Conservation (phyloP, 768 basidiomycete genomes). For the Russula virescens region DNA sequence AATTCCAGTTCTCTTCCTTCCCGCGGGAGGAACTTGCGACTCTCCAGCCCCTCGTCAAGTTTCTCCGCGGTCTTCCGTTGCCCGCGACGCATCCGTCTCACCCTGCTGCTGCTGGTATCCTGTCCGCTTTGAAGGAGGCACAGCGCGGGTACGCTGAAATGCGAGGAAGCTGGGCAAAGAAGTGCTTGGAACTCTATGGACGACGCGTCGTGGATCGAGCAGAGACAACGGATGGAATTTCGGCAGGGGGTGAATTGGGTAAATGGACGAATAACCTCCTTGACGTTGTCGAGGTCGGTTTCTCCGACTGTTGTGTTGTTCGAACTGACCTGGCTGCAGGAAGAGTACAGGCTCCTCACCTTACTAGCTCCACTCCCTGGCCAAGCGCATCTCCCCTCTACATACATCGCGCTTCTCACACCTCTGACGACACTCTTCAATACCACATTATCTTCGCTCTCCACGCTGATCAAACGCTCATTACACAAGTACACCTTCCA, state of each 20-base stretch:
- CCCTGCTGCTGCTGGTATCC: conserved; percentile 61
- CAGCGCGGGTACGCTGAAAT: conserved; percentile 83
- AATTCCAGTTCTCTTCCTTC: conserved; percentile 50
- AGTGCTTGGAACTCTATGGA: conserved; percentile 66
- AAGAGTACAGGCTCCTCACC: conserved; percentile 59
- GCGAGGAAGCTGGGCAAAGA: conserved; percentile 73
- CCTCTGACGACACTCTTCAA: conserved; percentile 65
- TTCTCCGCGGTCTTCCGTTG: conserved; percentile 65
- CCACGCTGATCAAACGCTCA: conserved; percentile 63
- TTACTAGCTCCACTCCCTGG: conserved; percentile 58
- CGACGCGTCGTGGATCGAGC: conserved; percentile 65
- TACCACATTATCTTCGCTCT: conserved; percentile 57
- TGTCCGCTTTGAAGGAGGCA: conserved; percentile 63
- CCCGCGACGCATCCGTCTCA: conserved; percentile 82
- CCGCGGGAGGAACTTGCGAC: conserved; percentile 46
- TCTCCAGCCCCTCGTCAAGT: conserved; percentile 58
- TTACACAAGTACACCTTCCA: conserved; percentile 76
- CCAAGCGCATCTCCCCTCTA: conserved; percentile 45
- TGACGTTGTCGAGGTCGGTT: conserved; percentile 56
- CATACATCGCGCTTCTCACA: conserved; percentile 55
- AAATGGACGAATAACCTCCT: conserved; percentile 64
- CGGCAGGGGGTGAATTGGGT: conserved; percentile 64
- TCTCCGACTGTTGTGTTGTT: not conserved
- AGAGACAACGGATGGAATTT: conserved; percentile 60
- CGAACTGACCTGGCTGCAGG: conserved; percentile 34